phyloP scores from a whole-genome alignment of 352 stramenopile species.

The Ochromonadaceae sp. region DNA sequence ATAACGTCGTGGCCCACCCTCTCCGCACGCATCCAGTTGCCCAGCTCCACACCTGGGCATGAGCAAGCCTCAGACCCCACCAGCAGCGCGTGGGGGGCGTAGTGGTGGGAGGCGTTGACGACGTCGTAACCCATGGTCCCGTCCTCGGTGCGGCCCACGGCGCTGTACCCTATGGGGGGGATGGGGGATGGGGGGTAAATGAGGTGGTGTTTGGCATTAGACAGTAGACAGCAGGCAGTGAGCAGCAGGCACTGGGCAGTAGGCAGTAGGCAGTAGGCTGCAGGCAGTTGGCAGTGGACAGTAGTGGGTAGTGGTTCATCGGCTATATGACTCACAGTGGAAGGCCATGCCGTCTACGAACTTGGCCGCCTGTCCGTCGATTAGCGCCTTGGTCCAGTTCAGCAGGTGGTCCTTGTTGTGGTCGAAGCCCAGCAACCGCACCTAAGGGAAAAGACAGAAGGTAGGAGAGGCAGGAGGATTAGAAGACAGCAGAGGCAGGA shows the following conservation, averaged over 20 bases:
- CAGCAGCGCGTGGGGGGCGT: slow-evolving; percentile 46
- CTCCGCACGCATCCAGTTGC: slow-evolving; percentile 49
- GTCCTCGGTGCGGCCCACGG: background rate
- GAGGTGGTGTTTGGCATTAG: background rate
- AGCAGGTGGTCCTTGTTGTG: slow-evolving; percentile 59
- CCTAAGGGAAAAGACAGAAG: too few relatives aligned
- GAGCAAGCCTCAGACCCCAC: slow-evolving; percentile 56
- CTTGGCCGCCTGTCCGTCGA: slow-evolving; percentile 31
- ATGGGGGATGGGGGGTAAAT: background rate
- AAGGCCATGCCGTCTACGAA: slow-evolving; percentile 73
- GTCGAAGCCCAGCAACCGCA: slow-evolving; percentile 73
- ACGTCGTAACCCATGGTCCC: slow-evolving; percentile 20
- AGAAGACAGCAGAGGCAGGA: too few relatives aligned
- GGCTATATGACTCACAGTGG: slow-evolving; percentile 55
- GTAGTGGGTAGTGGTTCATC: too few relatives aligned
- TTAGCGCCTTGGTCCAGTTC: slow-evolving; percentile 50
- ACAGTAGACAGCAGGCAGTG: too few relatives aligned
- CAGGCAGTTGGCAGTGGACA: too few relatives aligned
- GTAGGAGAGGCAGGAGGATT: too few relatives aligned
- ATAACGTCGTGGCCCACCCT: slow-evolving; percentile 65
- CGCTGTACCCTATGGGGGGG: slow-evolving; percentile 13
- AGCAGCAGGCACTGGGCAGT: too few relatives aligned
- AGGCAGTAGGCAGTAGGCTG: too few relatives aligned
- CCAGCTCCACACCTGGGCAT: slow-evolving; percentile 38
- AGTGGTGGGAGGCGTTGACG: slow-evolving; percentile 3